phyloP scores from a whole-genome alignment of 352 stramenopile genomes.

The Pythium pectinolyticum region DNA sequence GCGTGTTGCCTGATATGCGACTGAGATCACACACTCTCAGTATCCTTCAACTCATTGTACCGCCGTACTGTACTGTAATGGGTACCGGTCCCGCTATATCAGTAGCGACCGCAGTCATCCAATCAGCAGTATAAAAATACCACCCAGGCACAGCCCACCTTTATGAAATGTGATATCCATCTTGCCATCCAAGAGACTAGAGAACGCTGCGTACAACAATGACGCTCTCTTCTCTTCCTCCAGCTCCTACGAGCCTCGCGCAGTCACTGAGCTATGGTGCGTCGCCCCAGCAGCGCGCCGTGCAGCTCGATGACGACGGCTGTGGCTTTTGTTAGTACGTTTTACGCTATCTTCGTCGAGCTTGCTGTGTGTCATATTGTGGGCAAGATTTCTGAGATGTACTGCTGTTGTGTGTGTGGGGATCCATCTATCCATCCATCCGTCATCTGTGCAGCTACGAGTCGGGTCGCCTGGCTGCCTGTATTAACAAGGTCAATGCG shows the following conservation, averaged over 20 bases:
- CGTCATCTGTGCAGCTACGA: slow-evolving; percentile 44
- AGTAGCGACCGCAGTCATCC: too few relatives aligned
- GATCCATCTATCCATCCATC: background rate
- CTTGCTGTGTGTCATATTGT: background rate
- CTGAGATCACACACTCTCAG: too few relatives aligned
- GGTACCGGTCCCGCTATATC: too few relatives aligned
- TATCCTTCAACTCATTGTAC: too few relatives aligned
- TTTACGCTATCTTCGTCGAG: background rate
- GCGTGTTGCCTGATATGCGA: too few relatives aligned
- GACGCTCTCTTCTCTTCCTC: background rate
- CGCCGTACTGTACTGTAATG: too few relatives aligned
- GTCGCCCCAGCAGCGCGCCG: slow-evolving; percentile 44
- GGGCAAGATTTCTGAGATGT: background rate
- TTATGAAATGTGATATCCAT: too few relatives aligned
- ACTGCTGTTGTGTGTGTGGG: background rate
- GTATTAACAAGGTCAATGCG: slow-evolving; percentile 68
- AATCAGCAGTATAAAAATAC: too few relatives aligned
- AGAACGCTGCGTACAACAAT: background rate
- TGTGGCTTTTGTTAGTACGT: slow-evolving; percentile 77
- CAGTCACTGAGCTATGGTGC: slow-evolving; percentile 34
- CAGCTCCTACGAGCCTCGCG: slow-evolving; percentile 11
- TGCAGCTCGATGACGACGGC: slow-evolving; percentile 53
- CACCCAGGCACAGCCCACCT: too few relatives aligned
- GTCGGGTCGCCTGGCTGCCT: slow-evolving; percentile 64
- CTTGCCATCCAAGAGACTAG: background rate